A percentile compares a stretch with the other conserved stretches of the same genome.
These are phyloP conservation scores for Ganoderma meredithae DNA, from an alignment of 1,284 basidiomycete species.

Conservation along the genomic window DNA sequence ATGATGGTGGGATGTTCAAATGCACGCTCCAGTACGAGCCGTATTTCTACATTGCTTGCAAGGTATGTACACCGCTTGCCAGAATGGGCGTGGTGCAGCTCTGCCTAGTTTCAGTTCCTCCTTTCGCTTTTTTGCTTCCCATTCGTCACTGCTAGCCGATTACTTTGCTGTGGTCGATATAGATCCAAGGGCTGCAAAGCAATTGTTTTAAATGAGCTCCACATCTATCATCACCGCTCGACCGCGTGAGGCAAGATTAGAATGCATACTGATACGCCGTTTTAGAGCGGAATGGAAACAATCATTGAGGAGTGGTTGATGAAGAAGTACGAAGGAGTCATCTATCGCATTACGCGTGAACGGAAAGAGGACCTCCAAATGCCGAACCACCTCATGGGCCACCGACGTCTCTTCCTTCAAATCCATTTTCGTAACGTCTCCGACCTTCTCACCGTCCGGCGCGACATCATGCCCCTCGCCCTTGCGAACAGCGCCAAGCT, in stretches of 20 bases:
- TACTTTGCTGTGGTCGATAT: not conserved
- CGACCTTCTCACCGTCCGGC: constrained; percentile 88
- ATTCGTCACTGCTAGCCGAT: not conserved
- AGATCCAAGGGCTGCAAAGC: not conserved
- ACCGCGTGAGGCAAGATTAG: not conserved
- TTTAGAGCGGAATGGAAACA: constrained; percentile 87
- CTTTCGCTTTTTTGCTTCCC: not conserved
- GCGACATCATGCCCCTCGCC: constrained; percentile 91
- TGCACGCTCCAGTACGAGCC: constrained; percentile 93
- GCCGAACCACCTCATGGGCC: constrained; percentile 96
- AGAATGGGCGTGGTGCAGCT: not conserved
- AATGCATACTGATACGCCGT: not conserved
- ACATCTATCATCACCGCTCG: not conserved
- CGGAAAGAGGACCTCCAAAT: constrained; percentile 95
- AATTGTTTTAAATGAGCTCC: no score
- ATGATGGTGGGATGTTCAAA: constrained; percentile 97
- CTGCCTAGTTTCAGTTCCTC: not conserved
- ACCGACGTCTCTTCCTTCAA: constrained; percentile 88
- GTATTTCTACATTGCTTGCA: constrained; percentile 93
- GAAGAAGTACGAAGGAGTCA: constrained; percentile 91
- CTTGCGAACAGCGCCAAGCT: constrained; percentile 92
- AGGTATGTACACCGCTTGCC: constrained; percentile 57
- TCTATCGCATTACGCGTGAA: constrained; percentile 81
- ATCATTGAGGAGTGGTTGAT: constrained; percentile 96
- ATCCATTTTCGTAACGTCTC: constrained; percentile 93